Conservation (phyloP, 495 filamentous ascomycete genomes). For the Penicillium roqueforti region DNA sequence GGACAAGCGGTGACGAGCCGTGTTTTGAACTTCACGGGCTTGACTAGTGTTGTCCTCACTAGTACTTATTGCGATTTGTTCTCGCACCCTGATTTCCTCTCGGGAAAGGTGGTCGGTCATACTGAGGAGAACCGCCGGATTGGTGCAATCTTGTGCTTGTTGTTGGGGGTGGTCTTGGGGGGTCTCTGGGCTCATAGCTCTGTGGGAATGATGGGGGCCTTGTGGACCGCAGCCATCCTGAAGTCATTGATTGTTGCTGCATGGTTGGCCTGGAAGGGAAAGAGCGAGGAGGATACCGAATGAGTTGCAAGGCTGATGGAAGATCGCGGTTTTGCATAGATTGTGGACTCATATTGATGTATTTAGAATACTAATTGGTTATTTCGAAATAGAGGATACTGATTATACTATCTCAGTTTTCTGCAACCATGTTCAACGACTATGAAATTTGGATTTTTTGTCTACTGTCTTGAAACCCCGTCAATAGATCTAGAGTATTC, state of each 20-base stretch:
- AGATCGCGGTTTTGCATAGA: not conserved
- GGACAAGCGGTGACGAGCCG: conserved; percentile 67
- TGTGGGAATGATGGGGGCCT: conserved; percentile 54
- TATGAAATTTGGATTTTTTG: too few species aligned
- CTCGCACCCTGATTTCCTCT: conserved; percentile 55
- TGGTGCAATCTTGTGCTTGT: conserved; percentile 53
- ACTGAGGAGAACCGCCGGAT: conserved; percentile 55
- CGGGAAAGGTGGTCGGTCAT: conserved; percentile 35
- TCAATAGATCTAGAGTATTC: too few species aligned
- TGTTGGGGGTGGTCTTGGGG: conserved; percentile 57
- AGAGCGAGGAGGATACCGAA: not conserved
- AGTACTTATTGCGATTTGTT: conserved; percentile 70
- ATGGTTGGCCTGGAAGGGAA: conserved; percentile 52
- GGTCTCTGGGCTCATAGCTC: conserved; percentile 54
- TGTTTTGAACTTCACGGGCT: conserved; percentile 54
- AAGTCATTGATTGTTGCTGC: conserved; percentile 50
- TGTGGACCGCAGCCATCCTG: conserved; percentile 58
- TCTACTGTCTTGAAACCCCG: too few species aligned
- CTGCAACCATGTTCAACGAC: not conserved
- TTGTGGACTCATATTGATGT: not conserved
- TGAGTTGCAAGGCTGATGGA: not conserved
- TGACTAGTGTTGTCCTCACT: conserved; percentile 69
- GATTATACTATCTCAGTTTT: not conserved
- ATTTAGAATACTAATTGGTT: not conserved
- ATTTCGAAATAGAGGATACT: not conserved